Evolutionary conservation across 208 protist genomes (phyloP), one percentile per base, ranked within the genome.

Genomic region (Trypanosoma avium): DNA sequence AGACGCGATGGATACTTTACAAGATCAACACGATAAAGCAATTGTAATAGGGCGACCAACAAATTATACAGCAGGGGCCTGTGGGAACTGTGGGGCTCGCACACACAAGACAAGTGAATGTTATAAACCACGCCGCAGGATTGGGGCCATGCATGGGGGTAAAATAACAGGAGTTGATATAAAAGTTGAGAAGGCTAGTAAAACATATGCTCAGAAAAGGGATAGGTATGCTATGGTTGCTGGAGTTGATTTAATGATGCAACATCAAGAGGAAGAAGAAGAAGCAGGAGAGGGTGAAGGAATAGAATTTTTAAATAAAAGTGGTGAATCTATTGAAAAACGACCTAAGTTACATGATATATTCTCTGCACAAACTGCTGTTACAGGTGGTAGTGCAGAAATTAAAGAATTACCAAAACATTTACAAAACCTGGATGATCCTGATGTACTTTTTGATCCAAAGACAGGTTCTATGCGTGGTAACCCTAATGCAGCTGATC

Each of bases 41-140:
- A 66, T 76, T 8, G 72, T 81, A 22, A 62, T 71, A 21, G 95
- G 85, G 9, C 58, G 80, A 26, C 74, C 90, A 9, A 96, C 70
- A 5, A 95, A 79, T 45, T 99, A 88, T 64, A 71, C 94, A 13
- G 97, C 98, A 29, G 99, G 99, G 21, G 98, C 98, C 2, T 99
- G 99, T 67, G 74, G 85, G 8, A 99, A 99, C 83, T 99, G 99
- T 67, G 99, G 99, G 30, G 88, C 98, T 12, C 96, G 96, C 75
- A 98, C 96, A 12, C 99, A 99, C 90, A 92, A 94, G 63, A 88
- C 88, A 19, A 88, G 74, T 45, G 92, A 99, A 53, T 99, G 98
- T 74, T 74, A 93, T 38, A 96, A 99, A 33, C 70, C 79, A 0
- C 86, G 85, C 70, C 83, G 86, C 70, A 88, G 77, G 60, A 81